Evolutionary conservation across 192 early-diverging fungal genomes (phyloP).

Genomic region (Phlyctochytrium arcticum): DNA sequence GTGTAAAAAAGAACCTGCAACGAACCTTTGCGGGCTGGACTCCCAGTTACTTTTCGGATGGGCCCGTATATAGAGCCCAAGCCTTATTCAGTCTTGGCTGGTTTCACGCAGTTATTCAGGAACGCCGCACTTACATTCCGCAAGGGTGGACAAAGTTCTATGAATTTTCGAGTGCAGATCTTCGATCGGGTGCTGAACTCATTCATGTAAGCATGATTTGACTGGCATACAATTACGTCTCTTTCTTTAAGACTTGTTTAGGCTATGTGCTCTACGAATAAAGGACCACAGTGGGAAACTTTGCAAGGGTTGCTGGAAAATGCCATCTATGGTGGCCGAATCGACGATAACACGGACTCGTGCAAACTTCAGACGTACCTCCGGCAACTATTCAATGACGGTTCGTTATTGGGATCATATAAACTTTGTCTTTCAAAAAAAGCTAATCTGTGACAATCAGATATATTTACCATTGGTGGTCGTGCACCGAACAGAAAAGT

Average conservation of each 20-base stretch:
- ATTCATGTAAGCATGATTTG: slow-evolving; percentile 35
- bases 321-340: slow-evolving; percentile 59
- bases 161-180: slow-evolving; percentile 55
- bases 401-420: slow-evolving; percentile 12
- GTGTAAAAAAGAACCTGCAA: slow-evolving; percentile 55
- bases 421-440: background rate
- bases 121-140: slow-evolving; percentile 54
- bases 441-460: slow-evolving; percentile 1
- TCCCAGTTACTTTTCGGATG: slow-evolving; percentile 39
- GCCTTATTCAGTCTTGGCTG: slow-evolving; percentile 55
- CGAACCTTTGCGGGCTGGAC: slow-evolving; percentile 48
- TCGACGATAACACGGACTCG: slow-evolving; percentile 50
- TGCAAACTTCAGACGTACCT: slow-evolving; percentile 46
- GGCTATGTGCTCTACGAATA: slow-evolving; percentile 32
- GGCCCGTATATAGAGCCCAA: slow-evolving; percentile 46
- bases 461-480: slow-evolving; percentile 39
- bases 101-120: slow-evolving; percentile 61
- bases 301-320: slow-evolving; percentile 51
- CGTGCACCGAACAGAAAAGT: slow-evolving; percentile 37
- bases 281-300: slow-evolving; percentile 42
- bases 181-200: slow-evolving; percentile 50
- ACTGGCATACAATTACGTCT: too few relatives aligned
- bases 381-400: slow-evolving; percentile 51
- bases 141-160: slow-evolving; percentile 66
- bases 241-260: too few relatives aligned